phyloP scores from a whole-genome alignment of 176 grass and related monocot genomes.

The Paspalum notatum region DNA sequence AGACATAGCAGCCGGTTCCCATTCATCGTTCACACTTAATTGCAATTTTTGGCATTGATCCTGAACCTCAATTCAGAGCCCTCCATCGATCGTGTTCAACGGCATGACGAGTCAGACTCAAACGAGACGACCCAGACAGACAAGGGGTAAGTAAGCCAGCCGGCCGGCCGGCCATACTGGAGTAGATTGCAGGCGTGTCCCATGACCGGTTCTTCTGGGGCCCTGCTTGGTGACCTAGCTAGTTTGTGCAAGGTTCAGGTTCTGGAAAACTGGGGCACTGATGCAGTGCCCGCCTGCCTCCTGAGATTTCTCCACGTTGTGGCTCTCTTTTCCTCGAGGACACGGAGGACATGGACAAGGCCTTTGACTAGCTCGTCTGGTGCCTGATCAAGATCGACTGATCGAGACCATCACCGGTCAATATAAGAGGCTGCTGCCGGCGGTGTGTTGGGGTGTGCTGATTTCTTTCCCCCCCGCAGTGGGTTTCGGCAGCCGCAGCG shows the following conservation, averaged over 20 bases:
- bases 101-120: not conserved
- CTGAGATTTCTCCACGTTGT: not conserved
- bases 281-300: not conserved
- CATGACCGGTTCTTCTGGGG: not conserved
- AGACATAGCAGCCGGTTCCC: too few species aligned
- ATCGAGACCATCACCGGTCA: not conserved
- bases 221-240: not conserved
- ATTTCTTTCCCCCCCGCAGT: not conserved
- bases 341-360: not conserved
- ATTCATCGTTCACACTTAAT: too few species aligned
- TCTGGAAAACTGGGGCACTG: not conserved
- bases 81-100: not conserved
- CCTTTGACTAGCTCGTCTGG: slow-evolving; percentile 2
- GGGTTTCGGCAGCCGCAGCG: not conserved
- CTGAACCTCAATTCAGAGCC: not conserved
- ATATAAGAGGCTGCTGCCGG: slow-evolving; percentile 10
- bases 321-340: not conserved
- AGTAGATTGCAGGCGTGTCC: not conserved
- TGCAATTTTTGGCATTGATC: not conserved
- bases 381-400: not conserved
- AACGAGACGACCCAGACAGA: not conserved
- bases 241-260: not conserved
- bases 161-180: not conserved
- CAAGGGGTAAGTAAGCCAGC: not conserved
- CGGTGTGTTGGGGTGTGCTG: not conserved